Percentiles rank a stretch among this genome's conserved stretches.
These are phyloP conservation scores for Populus ilicifolia DNA, from an alignment of 345 rosid genomes.

Conservation along the genomic window DNA sequence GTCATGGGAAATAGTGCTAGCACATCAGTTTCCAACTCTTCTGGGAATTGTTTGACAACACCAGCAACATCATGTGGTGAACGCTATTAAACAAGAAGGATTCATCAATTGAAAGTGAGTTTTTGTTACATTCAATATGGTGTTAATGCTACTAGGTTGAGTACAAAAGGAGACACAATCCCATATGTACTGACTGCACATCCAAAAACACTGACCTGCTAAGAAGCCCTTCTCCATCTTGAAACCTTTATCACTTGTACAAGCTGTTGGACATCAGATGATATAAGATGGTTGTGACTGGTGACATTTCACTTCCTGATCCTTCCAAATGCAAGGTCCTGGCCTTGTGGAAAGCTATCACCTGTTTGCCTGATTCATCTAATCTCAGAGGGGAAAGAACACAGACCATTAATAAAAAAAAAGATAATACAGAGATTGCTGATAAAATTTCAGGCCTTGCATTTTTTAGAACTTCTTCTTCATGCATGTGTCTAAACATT, in stretches of 20 bases:
- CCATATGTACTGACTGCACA: neutral
- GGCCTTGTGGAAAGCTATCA: constrained; percentile 5
- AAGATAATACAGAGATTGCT: neutral
- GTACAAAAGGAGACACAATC: neutral
- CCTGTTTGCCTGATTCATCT: constrained; percentile 13
- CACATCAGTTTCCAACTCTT: no score
- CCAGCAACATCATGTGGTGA: no score
- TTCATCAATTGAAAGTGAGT: neutral
- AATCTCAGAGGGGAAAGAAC: neutral
- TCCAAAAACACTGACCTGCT: neutral
- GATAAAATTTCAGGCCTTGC: neutral
- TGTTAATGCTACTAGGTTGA: neutral
- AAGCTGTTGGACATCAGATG: neutral
- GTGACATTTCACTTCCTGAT: neutral
- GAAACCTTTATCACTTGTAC: neutral
- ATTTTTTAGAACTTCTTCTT: neutral
- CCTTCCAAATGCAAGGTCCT: neutral
- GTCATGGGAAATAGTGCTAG: no score
- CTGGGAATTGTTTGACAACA: no score
- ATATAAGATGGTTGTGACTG: neutral
- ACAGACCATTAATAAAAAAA: neutral
- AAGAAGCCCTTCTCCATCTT: neutral
- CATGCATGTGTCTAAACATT: neutral
- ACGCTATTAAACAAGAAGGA: neutral
- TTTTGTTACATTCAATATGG: neutral